Conservation (phyloP, 75 land plant genomes). For the Sequoiadendron giganteum region DNA sequence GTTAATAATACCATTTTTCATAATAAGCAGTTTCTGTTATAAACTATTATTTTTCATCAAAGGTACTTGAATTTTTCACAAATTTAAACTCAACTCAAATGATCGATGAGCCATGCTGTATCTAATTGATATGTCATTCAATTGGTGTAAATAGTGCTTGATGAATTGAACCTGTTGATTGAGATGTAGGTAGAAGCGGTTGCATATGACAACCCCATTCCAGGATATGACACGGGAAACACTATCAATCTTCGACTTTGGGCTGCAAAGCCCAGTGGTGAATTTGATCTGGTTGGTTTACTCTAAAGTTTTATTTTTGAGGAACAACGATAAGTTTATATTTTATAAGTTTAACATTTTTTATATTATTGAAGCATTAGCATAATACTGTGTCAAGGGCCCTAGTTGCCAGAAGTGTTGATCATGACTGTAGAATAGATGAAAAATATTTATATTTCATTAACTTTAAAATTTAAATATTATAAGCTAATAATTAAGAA, state of each 20-base stretch:
- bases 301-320: background rate
- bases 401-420: background rate
- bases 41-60: background rate
- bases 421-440: background rate
- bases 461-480: background rate
- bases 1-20: background rate
- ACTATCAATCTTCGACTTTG: constrained; percentile 79
- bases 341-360: background rate
- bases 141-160: background rate
- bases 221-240: constrained; percentile 75
- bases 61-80: background rate
- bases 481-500: background rate
- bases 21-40: background rate
- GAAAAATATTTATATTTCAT: background rate
- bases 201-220: constrained; percentile 90
- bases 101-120: background rate
- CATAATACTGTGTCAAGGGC: background rate
- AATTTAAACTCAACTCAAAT: background rate
- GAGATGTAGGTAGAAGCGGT: constrained; percentile 72
- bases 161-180: background rate
- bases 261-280: constrained; percentile 81
- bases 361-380: background rate
- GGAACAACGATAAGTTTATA: background rate
- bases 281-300: constrained; percentile 53
- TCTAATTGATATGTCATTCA: background rate